Base-by-base conservation (phyloP, 345 rosid genomes). In the Raphanus raphanistrum region DNA sequence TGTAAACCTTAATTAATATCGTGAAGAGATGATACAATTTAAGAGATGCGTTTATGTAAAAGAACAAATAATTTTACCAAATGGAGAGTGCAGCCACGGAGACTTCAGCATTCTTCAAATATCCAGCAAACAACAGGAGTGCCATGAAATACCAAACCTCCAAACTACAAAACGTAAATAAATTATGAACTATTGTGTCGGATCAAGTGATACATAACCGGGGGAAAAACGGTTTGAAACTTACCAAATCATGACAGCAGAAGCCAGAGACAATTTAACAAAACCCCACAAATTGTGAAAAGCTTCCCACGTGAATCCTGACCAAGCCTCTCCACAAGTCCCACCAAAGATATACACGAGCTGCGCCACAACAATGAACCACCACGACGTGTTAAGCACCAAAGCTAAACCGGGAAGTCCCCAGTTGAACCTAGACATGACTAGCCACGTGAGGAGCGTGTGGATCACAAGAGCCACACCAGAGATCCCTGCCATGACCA, bases 171-270 rank as follows among this genome's bases (percentile, higher is more conserved):
- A 68, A 48, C 17, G 54, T 13, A 71, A 21, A 32, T 32, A 21
- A 8, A 67, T 11, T 2, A 28, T 13, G 17, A 48, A 4, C 1
- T 16, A 25, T 2, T 8, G 3, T 0, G n/a, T 29, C 4, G 26
- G 41, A 71, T 60, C 25, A 33, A 15, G 5, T 60, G 32, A 58
- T 15, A 48, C 1, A 48, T 3, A 48, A 59, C 36, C 33, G 36
- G 43, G 36, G 6, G 12, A 38, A 12, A 29, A 2, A 1, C 41
- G 31, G 73, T 58, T 32, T 9, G 1, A 32, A 38, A 63, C 84
- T 87, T 21, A 94, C 98, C 98, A 92, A 9, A 92, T 86, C 98
- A 94, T 94, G 1, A 88, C 87, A 4, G 98, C 98, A 0, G 98
- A 94, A 6, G 97, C 97, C 4, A 94, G 70, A 25, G 97, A 94